These are phyloP conservation scores for Gamsiella multidivaricata DNA, from an alignment of 192 early-diverging fungal genomes.

Conservation along the genomic window DNA sequence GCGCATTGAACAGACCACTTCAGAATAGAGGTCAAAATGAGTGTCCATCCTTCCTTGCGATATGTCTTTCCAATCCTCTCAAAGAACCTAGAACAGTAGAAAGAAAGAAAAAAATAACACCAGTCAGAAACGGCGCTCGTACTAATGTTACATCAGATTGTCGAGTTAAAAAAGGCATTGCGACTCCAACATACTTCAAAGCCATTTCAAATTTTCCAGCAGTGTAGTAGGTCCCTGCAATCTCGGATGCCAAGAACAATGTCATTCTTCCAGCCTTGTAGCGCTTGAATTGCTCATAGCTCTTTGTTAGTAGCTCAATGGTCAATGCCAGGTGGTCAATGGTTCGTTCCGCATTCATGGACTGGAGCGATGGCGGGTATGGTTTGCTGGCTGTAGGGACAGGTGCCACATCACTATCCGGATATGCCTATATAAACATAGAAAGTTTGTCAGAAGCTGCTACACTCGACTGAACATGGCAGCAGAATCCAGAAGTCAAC, in stretches of 20 bases:
- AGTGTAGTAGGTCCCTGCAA: conserved; percentile 83
- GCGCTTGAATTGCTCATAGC: conserved; percentile 91
- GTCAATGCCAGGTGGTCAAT: conserved; percentile 76
- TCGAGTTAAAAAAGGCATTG: too few species aligned
- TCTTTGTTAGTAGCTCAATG: conserved; percentile 89
- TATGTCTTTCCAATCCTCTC: conserved; percentile 90
- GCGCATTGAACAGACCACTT: conserved; percentile 77
- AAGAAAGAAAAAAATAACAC: too few species aligned
- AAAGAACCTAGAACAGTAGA: conserved; percentile 69
- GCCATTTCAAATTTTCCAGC: conserved; percentile 88
- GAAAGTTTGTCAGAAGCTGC: too few species aligned
- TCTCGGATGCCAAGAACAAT: conserved; percentile 85
- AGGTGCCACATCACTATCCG: conserved; percentile 21
- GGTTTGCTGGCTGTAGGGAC: conserved; percentile 34
- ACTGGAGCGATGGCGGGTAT: conserved; percentile 52
- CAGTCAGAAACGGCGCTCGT: too few species aligned
- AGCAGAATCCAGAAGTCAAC: too few species aligned
- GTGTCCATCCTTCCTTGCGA: conserved; percentile 85
- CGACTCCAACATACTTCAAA: conserved; percentile 59
- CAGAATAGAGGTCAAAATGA: conserved; percentile 75
- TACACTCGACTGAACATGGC: too few species aligned
- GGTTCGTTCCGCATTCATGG: conserved; percentile 57
- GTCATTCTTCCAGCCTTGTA: conserved; percentile 82
- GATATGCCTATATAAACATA: conserved; percentile 19
- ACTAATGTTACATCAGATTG: too few species aligned